phyloP scores from a whole-genome alignment of 345 rosid genomes.

The Aethionema arabicum region DNA sequence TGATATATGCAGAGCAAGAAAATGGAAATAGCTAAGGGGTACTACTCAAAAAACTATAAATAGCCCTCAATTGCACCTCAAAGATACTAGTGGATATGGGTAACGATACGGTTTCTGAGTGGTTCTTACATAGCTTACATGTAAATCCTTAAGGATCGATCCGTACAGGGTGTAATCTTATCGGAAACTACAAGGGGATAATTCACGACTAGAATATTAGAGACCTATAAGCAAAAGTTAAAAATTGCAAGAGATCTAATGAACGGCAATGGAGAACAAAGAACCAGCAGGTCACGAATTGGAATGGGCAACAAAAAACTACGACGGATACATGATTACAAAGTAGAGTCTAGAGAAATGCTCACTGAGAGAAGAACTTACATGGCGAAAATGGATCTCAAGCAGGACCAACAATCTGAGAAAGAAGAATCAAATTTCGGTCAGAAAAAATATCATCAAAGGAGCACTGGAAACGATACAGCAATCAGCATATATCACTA shows the following conservation, averaged over 20 bases:
- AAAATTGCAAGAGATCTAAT: neutral
- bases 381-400: constrained; percentile 26
- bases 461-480: neutral
- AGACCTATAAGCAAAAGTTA: neutral
- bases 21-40: neutral
- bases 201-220: neutral
- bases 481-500: neutral
- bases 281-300: neutral
- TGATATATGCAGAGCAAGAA: neutral
- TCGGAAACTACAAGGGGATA: neutral
- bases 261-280: neutral
- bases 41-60: neutral
- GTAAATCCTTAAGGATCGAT: no score
- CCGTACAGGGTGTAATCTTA: neutral
- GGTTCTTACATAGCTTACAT: neutral
- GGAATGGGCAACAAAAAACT: neutral
- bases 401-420: constrained; percentile 11
- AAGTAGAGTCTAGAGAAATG: neutral
- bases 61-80: neutral
- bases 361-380: constrained; percentile 23
- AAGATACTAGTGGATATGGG: no score
- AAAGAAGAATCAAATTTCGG: neutral
- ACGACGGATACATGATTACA: neutral
- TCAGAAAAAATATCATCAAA: constrained; percentile 1
- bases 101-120: no score